Percentiles rank a stretch among this genome's conserved stretches.
Evolutionary conservation across 1,284 basidiomycete species (phyloP).

Genomic region (Apiotrichum sp.): DNA sequence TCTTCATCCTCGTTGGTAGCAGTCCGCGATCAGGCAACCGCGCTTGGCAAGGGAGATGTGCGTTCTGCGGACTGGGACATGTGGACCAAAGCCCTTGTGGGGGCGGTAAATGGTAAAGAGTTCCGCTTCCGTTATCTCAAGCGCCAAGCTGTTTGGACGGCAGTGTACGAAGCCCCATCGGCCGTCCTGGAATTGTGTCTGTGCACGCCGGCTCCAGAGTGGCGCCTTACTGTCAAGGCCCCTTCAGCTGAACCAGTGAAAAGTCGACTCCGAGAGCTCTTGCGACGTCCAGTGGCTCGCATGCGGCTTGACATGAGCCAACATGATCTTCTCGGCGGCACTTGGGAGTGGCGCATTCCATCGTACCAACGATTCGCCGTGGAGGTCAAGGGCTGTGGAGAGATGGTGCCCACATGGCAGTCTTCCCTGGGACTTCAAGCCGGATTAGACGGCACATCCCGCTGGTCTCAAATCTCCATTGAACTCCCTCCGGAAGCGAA

Average conservation of each 20-base stretch:
- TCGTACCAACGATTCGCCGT: conserved; percentile 55
- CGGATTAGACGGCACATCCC: conserved; percentile 60
- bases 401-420: conserved; percentile 77
- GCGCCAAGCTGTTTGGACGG: conserved; percentile 82
- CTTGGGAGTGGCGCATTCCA: conserved; percentile 79
- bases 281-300: conserved; percentile 73
- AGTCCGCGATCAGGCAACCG: not conserved
- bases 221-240: conserved; percentile 73
- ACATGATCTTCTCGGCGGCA: conserved; percentile 58
- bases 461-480: conserved; percentile 64
- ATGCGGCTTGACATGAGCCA: conserved; percentile 50
- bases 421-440: conserved; percentile 70
- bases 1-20: conserved; percentile 52
- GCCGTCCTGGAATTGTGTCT: conserved; percentile 72
- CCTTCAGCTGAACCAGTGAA: conserved; percentile 66
- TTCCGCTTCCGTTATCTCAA: conserved; percentile 79
- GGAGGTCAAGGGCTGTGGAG: conserved; percentile 61
- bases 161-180: conserved; percentile 64
- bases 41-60: conserved; percentile 31
- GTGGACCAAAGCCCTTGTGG: conserved; percentile 65
- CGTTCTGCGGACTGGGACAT: conserved; percentile 55
- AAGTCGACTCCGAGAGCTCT: conserved; percentile 66
- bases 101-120: conserved; percentile 56
- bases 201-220: conserved; percentile 70
- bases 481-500: conserved; percentile 54